phyloP scores from a whole-genome alignment of 2,329 filamentous ascomycete species.

The Lachnellula willkommii region DNA sequence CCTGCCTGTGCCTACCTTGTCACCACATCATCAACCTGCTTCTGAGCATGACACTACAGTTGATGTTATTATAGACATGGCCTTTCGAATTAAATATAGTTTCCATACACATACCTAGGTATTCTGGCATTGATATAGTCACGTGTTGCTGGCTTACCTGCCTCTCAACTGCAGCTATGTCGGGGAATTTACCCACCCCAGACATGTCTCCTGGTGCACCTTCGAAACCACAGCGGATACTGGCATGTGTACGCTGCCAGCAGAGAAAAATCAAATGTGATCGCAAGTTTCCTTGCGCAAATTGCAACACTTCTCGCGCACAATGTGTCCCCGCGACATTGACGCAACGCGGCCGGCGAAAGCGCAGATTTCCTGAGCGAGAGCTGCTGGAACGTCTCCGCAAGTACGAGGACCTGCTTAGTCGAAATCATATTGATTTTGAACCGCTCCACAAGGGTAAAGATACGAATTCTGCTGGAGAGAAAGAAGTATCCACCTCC shows the following conservation, averaged over 20 bases:
- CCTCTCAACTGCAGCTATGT: neutral
- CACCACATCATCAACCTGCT: no score
- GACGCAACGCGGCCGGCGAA: constrained; percentile 54
- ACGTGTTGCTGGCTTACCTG: no score
- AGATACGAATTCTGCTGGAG: constrained; percentile 18
- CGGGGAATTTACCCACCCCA: neutral
- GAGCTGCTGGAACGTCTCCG: constrained; percentile 27
- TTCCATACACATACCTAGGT: no score
- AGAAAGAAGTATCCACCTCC: neutral
- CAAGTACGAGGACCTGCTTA: constrained; percentile 28
- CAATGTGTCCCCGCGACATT: constrained; percentile 57
- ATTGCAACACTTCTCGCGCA: constrained; percentile 57
- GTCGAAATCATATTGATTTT: constrained; percentile 26
- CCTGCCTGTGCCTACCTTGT: no score
- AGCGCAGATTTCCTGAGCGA: constrained; percentile 33
- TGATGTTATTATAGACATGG: no score
- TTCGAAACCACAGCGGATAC: constrained; percentile 24
- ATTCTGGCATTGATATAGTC: no score
- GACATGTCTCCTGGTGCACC: constrained; percentile 6
- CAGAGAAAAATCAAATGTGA: constrained; percentile 72
- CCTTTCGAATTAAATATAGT: no score
- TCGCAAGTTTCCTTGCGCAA: constrained; percentile 64
- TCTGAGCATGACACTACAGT: no score
- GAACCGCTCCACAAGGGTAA: constrained; percentile 25
- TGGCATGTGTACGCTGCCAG: constrained; percentile 66